These are phyloP conservation scores for Dendrobium chrysotoxum DNA, from an alignment of 106 monocot genomes.

Conservation along the genomic window DNA sequence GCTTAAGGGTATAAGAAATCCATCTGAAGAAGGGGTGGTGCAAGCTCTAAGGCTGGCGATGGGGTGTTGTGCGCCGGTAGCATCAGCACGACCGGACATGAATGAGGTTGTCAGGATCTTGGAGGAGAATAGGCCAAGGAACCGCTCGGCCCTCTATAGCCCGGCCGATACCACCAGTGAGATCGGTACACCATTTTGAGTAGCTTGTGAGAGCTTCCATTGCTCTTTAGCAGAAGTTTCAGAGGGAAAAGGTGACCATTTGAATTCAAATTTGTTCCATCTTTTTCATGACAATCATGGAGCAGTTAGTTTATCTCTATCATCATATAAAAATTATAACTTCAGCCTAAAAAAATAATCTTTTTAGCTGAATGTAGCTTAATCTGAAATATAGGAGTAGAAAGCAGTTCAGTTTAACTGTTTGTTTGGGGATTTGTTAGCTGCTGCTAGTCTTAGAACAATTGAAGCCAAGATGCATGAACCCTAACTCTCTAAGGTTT, in stretches of 20 bases:
- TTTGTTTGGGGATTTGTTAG: background rate
- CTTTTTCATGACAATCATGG: too few species aligned
- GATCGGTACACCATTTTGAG: constrained; percentile 54
- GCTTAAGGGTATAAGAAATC: constrained; percentile 55
- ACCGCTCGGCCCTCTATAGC: constrained; percentile 72
- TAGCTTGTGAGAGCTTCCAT: too few species aligned
- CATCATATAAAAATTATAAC: background rate
- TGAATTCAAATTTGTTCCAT: background rate
- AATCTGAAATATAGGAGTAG: background rate
- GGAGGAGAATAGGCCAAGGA: constrained; percentile 87
- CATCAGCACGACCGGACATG: constrained; percentile 79
- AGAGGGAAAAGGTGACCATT: too few species aligned
- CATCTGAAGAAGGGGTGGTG: constrained; percentile 72
- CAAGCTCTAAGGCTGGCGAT: constrained; percentile 85
- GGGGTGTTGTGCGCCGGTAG: constrained; percentile 93
- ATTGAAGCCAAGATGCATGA: too few species aligned
- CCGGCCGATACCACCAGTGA: constrained; percentile 68
- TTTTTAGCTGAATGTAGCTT: background rate
- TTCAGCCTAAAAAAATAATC: background rate
- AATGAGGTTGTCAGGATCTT: constrained; percentile 74
- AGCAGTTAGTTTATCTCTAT: background rate
- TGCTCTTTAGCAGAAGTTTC: too few species aligned
- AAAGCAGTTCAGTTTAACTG: background rate
- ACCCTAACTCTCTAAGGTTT: background rate
- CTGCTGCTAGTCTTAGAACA: background rate